phyloP scores from a whole-genome alignment of 2,329 filamentous ascomycete species.

The Macroventuria anomochaeta region DNA sequence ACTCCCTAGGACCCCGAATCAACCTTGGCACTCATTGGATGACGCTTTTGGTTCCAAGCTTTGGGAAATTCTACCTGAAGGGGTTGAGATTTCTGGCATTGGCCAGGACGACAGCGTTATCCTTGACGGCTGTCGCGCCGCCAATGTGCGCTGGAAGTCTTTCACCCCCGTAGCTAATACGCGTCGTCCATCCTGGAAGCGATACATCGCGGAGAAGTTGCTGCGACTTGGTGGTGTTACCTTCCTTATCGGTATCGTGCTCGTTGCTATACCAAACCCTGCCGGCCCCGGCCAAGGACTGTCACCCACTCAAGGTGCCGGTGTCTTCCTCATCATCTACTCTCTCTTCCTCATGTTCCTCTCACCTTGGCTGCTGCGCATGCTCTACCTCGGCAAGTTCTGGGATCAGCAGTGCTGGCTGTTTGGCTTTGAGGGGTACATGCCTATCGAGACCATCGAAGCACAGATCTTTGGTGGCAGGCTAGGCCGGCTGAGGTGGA shows the following conservation, averaged over 20 bases:
- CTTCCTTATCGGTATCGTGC: conserved; percentile 22
- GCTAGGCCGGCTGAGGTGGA: conserved; percentile 48
- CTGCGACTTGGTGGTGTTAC: conserved; percentile 28
- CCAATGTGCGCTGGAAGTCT: conserved; percentile 54
- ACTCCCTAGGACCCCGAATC: conserved; percentile 40
- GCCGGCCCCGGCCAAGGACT: background rate
- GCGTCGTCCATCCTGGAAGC: conserved; percentile 36
- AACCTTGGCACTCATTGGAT: conserved; percentile 51
- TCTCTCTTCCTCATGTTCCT: conserved; percentile 37
- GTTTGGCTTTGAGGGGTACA: conserved; percentile 54
- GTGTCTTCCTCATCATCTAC: conserved; percentile 32
- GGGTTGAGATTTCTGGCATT: conserved; percentile 50
- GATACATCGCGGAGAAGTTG: conserved; percentile 28
- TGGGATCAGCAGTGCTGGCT: conserved; percentile 53
- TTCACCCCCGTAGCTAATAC: conserved; percentile 46
- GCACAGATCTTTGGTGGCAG: conserved; percentile 49
- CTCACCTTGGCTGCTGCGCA: conserved; percentile 44
- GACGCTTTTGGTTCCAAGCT: conserved; percentile 53
- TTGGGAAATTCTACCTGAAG: conserved; percentile 54
- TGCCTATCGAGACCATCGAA: conserved; percentile 50
- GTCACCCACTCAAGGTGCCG: background rate
- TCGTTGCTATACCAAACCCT: conserved; percentile 14
- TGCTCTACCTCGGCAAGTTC: conserved; percentile 51
- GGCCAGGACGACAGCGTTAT: conserved; percentile 54
- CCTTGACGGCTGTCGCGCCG: conserved; percentile 51